These are phyloP conservation scores for Echeveria elegans DNA, from an alignment of 164 flowering plant species.

Conservation along the genomic window DNA sequence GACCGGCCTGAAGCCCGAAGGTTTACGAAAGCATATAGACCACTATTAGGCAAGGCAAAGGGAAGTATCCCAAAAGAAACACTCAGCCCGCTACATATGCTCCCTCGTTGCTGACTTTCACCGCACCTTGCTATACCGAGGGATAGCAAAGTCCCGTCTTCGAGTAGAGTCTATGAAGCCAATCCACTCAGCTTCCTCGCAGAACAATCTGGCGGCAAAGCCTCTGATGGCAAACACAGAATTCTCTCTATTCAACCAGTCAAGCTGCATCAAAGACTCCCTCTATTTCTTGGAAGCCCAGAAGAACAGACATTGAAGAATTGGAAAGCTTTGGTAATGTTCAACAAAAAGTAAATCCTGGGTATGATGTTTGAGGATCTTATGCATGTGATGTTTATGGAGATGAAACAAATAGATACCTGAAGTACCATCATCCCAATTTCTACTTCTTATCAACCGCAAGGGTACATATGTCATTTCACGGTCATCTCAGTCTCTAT, in stretches of 20 bases:
- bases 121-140: conserved; percentile 82
- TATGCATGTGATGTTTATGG: background rate
- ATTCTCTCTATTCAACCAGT: conserved; percentile 81
- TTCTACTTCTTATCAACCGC: too few relatives aligned
- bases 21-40: conserved; percentile 73
- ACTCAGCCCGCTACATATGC: conserved; percentile 93
- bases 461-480: background rate
- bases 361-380: conserved; percentile 53
- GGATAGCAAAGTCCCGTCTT: conserved; percentile 88
- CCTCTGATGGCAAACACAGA: conserved; percentile 77
- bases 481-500: background rate
- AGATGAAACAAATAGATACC: background rate
- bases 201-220: conserved; percentile 92
- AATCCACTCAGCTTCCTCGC: conserved; percentile 89
- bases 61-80: conserved; percentile 78
- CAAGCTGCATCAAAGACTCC: conserved; percentile 82
- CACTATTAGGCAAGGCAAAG: conserved; percentile 93
- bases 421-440: too few relatives aligned
- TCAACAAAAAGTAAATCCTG: conserved; percentile 91
- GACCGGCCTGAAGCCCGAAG: conserved; percentile 99
- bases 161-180: conserved; percentile 86
- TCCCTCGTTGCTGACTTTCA: conserved; percentile 96
- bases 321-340: conserved; percentile 82
- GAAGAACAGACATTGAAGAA: conserved; percentile 91
- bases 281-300: conserved; percentile 74